Evolutionary conservation across 306 rosid genomes (phyloP), one percentile per base, ranked within the genome.

Genomic region (Psophocarpus tetragonolobus): DNA sequence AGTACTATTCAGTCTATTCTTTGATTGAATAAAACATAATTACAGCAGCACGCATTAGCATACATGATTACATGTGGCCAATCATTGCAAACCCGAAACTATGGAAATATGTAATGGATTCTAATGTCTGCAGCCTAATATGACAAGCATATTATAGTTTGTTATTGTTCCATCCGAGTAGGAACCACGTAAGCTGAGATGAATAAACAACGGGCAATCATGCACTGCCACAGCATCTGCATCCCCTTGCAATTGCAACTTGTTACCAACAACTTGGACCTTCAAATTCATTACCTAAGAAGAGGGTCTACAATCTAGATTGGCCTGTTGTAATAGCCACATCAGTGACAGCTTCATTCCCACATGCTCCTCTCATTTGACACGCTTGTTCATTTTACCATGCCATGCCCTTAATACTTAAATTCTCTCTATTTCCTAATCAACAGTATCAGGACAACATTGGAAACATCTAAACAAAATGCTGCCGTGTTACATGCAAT

Each of bases 281-380:
- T 12, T 41, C 68, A 29, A 39, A 38, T 77, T 30, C 39, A 27
- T 73, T 33, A 24, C 26, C 45, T 7, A 32, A 44, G 29, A 21
- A 32, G 26, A 77, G 50, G 29, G 1, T 54, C 62, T 62, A 11
- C 5, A n/a, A n/a, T n/a, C n/a, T 60, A 70, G 44, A 35, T 81
- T 81, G 81, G 56, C 60, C 15, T 61, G 18, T 69, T 20, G 15
- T 48, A 29, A 32, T 30, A 13, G 38, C 75, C 56, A 83, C 74
- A 50, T 74, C 87, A 80, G 1, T 62, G 85, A 78, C 87, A 84
- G 87, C 87, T 77, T 38, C 82, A 54, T 53, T 80, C 74, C 64
- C 82, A 83, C 79, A 4, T 80, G 83, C 58, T 7, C 0, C 18
- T 33, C 50, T 75, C 64, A 30, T 54, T 48, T 63, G 4, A 64